Evolutionary conservation across 2,329 filamentous ascomycete genomes (phyloP).

Genomic region (Drechslerella coelobrocha): DNA sequence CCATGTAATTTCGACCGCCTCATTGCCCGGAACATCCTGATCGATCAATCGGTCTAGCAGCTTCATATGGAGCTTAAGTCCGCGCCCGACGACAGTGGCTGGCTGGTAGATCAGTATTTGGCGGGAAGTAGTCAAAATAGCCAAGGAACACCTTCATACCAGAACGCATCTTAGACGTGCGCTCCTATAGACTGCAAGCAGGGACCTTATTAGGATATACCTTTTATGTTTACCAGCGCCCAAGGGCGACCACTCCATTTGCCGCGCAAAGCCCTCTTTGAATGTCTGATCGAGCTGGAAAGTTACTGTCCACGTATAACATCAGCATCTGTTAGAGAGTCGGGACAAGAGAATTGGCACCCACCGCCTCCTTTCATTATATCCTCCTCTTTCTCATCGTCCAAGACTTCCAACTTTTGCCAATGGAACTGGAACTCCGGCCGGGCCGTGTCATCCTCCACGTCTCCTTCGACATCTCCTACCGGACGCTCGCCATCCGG

Average conservation of each 20-base stretch:
- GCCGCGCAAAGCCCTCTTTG: conserved; percentile 36
- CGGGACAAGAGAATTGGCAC: neutral
- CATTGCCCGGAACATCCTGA: conserved; percentile 43
- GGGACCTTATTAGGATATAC: neutral
- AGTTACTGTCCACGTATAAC: conserved; percentile 11
- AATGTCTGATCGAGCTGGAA: conserved; percentile 47
- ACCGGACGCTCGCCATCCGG: neutral
- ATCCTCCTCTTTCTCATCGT: conserved; percentile 33
- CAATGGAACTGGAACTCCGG: conserved; percentile 49
- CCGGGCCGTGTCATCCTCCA: conserved; percentile 42
- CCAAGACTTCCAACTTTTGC: conserved; percentile 39
- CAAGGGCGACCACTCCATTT: conserved; percentile 47
- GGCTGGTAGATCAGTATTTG: conserved; percentile 45
- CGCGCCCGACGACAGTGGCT: conserved; percentile 37
- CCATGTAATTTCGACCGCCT: conserved; percentile 36
- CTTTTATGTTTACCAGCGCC: conserved; percentile 34
- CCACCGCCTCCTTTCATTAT: conserved; percentile 39
- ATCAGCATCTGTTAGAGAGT: neutral
- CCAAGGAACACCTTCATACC: conserved; percentile 24
- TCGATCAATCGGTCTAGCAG: conserved; percentile 39
- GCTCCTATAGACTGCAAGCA: neutral
- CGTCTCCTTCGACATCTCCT: conserved; percentile 29
- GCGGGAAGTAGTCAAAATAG: conserved; percentile 35
- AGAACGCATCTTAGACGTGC: neutral
- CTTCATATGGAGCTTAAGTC: conserved; percentile 33